A percentile compares a stretch with the other conserved stretches of the same genome.
Evolutionary conservation across 768 basidiomycete species (phyloP).

Genomic region (Rhodotorula diobovata): DNA sequence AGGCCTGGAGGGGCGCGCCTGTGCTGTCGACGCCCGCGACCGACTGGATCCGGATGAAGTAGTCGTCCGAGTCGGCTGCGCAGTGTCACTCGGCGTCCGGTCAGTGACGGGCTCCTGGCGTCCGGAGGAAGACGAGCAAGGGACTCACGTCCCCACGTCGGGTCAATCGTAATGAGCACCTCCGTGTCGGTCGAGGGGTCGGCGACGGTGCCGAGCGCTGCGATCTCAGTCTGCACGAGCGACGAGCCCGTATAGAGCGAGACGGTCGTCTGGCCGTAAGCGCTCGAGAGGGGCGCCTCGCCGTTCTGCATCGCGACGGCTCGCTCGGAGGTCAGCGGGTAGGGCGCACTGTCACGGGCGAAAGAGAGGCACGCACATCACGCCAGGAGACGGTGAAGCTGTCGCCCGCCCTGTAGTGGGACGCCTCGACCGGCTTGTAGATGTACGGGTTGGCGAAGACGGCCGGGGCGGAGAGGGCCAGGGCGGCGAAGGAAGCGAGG

Average conservation of each 20-base stretch:
- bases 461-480: neutral
- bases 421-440: slow-evolving; percentile 8
- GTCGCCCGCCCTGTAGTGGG: neutral
- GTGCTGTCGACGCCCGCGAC: neutral
- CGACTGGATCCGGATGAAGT: slow-evolving; percentile 28
- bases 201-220: slow-evolving; percentile 6
- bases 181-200: slow-evolving; percentile 6
- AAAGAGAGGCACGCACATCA: neutral
- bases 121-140: neutral
- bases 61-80: slow-evolving; percentile 12
- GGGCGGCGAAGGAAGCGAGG: neutral
- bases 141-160: neutral
- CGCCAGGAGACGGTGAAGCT: slow-evolving; percentile 8
- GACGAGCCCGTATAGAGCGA: slow-evolving; percentile 18
- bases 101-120: neutral
- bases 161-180: slow-evolving; percentile 11
- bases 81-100: rapidly evolving
- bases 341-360: too few relatives aligned
- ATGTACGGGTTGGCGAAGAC: slow-evolving; percentile 5
- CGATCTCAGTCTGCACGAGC: neutral
- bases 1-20: slow-evolving; percentile 19
- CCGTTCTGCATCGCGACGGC: neutral
- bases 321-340: neutral
- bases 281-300: neutral
- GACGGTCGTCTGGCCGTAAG: neutral